Evolutionary conservation across 176 grass and related monocot species (phyloP).

Genomic region (Ensete ventricosum): DNA sequence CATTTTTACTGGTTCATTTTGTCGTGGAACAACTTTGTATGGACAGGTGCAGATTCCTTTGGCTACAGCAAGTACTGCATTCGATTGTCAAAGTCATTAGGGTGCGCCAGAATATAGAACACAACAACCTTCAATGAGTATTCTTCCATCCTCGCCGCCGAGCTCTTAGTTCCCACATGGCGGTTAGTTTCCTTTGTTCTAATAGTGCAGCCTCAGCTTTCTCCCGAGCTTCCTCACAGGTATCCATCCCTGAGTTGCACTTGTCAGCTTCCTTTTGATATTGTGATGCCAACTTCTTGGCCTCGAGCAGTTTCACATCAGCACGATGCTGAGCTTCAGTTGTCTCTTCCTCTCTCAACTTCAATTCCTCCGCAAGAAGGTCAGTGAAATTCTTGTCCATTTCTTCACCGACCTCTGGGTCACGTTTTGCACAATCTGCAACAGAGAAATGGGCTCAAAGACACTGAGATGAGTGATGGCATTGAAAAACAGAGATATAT

Average conservation of each 20-base stretch:
- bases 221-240: slow-evolving; percentile 89
- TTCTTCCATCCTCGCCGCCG: slow-evolving; percentile 60
- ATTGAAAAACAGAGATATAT: too few relatives aligned
- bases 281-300: slow-evolving; percentile 85
- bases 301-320: slow-evolving; percentile 72
- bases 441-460: neutral
- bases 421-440: slow-evolving; percentile 66
- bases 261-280: slow-evolving; percentile 99
- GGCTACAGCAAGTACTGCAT: neutral
- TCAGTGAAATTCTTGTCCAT: slow-evolving; percentile 83
- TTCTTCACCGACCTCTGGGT: slow-evolving; percentile 53
- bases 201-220: slow-evolving; percentile 48
- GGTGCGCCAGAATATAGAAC: neutral
- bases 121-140: neutral
- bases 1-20: neutral
- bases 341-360: slow-evolving; percentile 71
- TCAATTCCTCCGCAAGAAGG: slow-evolving; percentile 73
- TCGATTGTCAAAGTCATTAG: neutral
- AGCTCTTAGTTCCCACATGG: slow-evolving; percentile 72
- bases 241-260: slow-evolving; percentile 95
- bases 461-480: neutral
- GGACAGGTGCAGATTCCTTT: neutral
- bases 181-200: slow-evolving; percentile 61
- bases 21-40: neutral
- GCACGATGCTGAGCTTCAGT: slow-evolving; percentile 58